Evolutionary conservation across 257 asterid genomes (phyloP).

Genomic region (Pogostemon cablin): DNA sequence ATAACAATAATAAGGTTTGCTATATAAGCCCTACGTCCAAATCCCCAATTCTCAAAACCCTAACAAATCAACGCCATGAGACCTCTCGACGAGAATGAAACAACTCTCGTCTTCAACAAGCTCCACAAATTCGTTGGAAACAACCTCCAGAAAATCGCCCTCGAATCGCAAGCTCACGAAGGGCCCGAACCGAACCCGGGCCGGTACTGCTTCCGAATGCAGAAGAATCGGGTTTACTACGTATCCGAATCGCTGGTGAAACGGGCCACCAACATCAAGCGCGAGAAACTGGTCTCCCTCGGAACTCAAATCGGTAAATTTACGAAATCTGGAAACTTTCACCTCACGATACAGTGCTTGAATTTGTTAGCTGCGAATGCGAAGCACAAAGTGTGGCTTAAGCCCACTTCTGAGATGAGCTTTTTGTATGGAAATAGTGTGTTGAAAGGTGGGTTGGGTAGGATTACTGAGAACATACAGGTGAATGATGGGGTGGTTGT

Average conservation of each 20-base stretch:
- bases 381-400: slow-evolving; percentile 89
- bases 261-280: slow-evolving; percentile 87
- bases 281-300: slow-evolving; percentile 65
- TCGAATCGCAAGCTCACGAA: slow-evolving; percentile 78
- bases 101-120: slow-evolving; percentile 80
- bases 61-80: slow-evolving; percentile 48
- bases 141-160: slow-evolving; percentile 70
- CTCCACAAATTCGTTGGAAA: slow-evolving; percentile 85
- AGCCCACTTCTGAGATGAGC: slow-evolving; percentile 86
- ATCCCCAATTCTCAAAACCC: slow-evolving; percentile 22
- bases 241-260: slow-evolving; percentile 82
- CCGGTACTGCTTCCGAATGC: slow-evolving; percentile 89
- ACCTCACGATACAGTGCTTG: slow-evolving; percentile 66
- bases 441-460: slow-evolving; percentile 88
- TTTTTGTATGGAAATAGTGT: slow-evolving; percentile 84
- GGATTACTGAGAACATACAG: slow-evolving; percentile 84
- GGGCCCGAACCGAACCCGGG: slow-evolving; percentile 75
- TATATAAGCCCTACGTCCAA: slow-evolving; percentile 10
- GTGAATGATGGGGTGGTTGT: slow-evolving; percentile 88
- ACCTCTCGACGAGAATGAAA: slow-evolving; percentile 83
- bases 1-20: neutral
- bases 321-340: slow-evolving; percentile 72
- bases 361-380: slow-evolving; percentile 71
- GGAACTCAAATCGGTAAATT: slow-evolving; percentile 89
- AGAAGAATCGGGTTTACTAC: slow-evolving; percentile 73